Conservation (phyloP, 2,329 filamentous ascomycete genomes). For the Ceratocystis cubensis region DNA sequence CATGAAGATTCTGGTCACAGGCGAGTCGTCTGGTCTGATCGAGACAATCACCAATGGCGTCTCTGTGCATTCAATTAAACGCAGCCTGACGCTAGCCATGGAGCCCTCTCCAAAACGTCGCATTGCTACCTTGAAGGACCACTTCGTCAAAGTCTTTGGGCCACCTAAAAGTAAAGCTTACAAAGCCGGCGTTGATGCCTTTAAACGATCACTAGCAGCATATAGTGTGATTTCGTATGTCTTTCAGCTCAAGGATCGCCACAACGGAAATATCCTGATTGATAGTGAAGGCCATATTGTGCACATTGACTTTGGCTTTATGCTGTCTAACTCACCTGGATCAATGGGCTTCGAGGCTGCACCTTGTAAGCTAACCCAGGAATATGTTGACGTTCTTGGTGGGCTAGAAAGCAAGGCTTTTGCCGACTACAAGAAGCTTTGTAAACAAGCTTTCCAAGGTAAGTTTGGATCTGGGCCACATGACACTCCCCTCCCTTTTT, state of each 20-base stretch:
- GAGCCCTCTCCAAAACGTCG: constrained; percentile 40
- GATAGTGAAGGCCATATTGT: constrained; percentile 78
- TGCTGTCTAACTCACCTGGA: constrained; percentile 76
- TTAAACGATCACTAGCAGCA: constrained; percentile 68
- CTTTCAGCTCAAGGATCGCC: constrained; percentile 71
- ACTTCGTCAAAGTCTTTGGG: constrained; percentile 71
- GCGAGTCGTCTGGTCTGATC: constrained; percentile 71
- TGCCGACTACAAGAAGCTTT: constrained; percentile 62
- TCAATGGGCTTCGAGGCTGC: constrained; percentile 77
- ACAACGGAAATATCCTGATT: constrained; percentile 77
- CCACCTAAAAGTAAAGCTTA: constrained; percentile 56
- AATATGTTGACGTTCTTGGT: constrained; percentile 74
- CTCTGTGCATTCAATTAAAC: constrained; percentile 74
- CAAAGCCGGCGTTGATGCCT: constrained; percentile 60
- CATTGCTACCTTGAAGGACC: constrained; percentile 68
- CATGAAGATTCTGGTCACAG: constrained; percentile 77
- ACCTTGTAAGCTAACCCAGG: constrained; percentile 74
- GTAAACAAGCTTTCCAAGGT: constrained; percentile 76
- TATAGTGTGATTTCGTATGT: constrained; percentile 79
- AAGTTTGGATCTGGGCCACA: constrained; percentile 25
- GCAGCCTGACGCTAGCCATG: constrained; percentile 62
- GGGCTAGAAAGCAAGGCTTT: constrained; percentile 58
- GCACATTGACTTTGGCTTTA: constrained; percentile 83
- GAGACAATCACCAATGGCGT: constrained; percentile 84
- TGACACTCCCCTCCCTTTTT: not conserved